phyloP scores from a whole-genome alignment of 2,329 filamentous ascomycete genomes.

The Dothistroma pini region DNA sequence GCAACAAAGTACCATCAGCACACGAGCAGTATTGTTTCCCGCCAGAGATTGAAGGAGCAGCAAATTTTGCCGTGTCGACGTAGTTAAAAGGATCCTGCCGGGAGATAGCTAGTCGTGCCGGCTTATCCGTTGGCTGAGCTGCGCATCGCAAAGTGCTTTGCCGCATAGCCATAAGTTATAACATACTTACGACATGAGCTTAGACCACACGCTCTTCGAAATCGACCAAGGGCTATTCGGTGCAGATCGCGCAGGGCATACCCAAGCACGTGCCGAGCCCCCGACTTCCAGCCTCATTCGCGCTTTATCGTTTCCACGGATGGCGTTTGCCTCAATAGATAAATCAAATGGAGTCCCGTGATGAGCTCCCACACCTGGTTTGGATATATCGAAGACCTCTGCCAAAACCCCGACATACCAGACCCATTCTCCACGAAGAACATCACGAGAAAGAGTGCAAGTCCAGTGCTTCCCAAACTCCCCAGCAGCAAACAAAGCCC shows the following conservation, averaged over 20 bases:
- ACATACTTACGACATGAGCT: background rate
- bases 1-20: too few relatives aligned
- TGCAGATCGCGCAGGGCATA: background rate
- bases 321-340: background rate
- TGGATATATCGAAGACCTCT: slow-evolving; percentile 13
- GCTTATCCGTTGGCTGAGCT: background rate
- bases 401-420: slow-evolving; percentile 2
- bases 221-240: background rate
- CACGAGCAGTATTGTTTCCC: too few relatives aligned
- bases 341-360: slow-evolving; percentile 8
- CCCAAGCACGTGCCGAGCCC: too few relatives aligned
- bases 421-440: background rate
- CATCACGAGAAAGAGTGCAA: slow-evolving; percentile 5
- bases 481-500: slow-evolving; percentile 9
- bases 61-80: background rate
- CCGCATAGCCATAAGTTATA: background rate
- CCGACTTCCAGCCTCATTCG: background rate
- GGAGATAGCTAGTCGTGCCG: background rate
- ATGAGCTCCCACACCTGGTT: slow-evolving; percentile 11
- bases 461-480: slow-evolving; percentile 1
- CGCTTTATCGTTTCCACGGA: background rate
- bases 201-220: background rate
- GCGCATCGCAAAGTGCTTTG: background rate
- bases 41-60: too few relatives aligned
- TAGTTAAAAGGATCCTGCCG: background rate